A percentile compares a stretch with the other conserved stretches of the same genome.
phyloP scores from a whole-genome alignment of 2,329 filamentous ascomycete genomes.

The Talaromyces amestolkiae region DNA sequence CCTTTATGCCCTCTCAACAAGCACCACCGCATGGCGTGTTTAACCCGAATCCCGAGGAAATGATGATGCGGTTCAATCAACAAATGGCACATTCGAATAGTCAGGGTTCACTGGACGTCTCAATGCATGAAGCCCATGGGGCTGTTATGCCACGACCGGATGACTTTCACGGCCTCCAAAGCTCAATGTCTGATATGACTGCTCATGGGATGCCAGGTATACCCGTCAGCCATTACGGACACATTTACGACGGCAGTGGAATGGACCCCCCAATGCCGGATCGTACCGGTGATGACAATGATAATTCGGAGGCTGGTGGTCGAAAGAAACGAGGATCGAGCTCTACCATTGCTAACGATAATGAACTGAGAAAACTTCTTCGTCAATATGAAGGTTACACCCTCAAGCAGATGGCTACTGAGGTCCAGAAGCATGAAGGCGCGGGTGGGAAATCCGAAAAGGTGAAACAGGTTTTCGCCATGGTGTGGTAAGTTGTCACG shows the following conservation, averaged over 20 bases:
- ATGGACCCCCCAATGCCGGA: slow-evolving; percentile 44
- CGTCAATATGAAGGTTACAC: slow-evolving; percentile 47
- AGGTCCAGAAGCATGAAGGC: slow-evolving; percentile 51
- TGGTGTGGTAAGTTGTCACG: slow-evolving; percentile 47
- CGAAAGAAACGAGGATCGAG: slow-evolving; percentile 49
- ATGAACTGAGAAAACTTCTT: slow-evolving; percentile 48
- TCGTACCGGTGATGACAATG: slow-evolving; percentile 41
- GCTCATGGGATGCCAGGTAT: slow-evolving; percentile 32
- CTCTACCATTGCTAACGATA: slow-evolving; percentile 50
- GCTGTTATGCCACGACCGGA: slow-evolving; percentile 36
- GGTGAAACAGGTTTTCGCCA: slow-evolving; percentile 53
- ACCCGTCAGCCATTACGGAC: slow-evolving; percentile 37
- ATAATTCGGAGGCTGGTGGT: slow-evolving; percentile 43
- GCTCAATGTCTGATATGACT: slow-evolving; percentile 35
- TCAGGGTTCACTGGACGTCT: slow-evolving; percentile 36
- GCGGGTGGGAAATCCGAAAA: slow-evolving; percentile 51
- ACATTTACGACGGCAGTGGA: slow-evolving; percentile 40
- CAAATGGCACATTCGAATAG: slow-evolving; percentile 41
- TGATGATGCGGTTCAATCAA: slow-evolving; percentile 46
- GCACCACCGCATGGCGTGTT: slow-evolving; percentile 37
- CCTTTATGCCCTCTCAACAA: slow-evolving; percentile 39
- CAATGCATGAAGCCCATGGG: slow-evolving; percentile 39
- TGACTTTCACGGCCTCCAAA: slow-evolving; percentile 38
- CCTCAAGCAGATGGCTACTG: slow-evolving; percentile 48
- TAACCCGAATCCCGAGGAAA: slow-evolving; percentile 43